Base-by-base conservation (phyloP, 2,329 filamentous ascomycete species). In the Emmonsiellopsis sp. region DNA sequence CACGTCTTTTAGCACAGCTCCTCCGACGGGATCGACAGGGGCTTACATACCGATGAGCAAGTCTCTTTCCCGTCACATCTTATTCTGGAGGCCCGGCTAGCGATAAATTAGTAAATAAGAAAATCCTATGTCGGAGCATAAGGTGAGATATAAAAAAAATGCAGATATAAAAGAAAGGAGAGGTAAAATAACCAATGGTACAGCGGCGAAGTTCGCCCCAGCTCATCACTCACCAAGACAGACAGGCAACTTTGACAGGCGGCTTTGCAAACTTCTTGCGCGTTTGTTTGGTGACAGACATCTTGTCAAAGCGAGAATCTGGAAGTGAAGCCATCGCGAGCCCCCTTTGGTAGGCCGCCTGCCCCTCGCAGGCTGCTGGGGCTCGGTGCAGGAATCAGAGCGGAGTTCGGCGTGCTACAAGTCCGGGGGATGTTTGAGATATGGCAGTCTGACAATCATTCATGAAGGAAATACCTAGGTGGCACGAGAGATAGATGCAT, bases 231-330 rank as follows among this genome's bases (percentile, higher is more conserved):
- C 63, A 73, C 71, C 71, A 73, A 52, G 71, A 61, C 54, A 73
- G 60, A 64, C 70, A 73, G 43, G 71, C 71, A 61, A 73, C 69
- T 60, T 73, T 73, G 35, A 73, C 71, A 41, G 71, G 71, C 20
- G 71, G 71, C 64, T 73, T 73, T 49, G 69, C 67, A 56, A 73
- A 73, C 62, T 72, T 73, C 65, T 69, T 72, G 58, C 69, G 67
- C 57, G 65, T 59, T 57, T 67, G 64, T 47, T 63, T 63, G 59
- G 65, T 62, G 52, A 60, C 62, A 30, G 60, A 58, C 34, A 58
- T 57, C 53, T 56, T 56, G 44, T 52, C 52, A 38, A 50, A 52
- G 20, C 37, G 40, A 7, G 34, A 16, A 30, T 49, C 46, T 15
- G 37, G 34, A 35, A 15, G 47, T 7, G 47, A 49, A 49, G 47